Base-by-base conservation (phyloP, 2,329 filamentous ascomycete species). In the Penicillium sp. region DNA sequence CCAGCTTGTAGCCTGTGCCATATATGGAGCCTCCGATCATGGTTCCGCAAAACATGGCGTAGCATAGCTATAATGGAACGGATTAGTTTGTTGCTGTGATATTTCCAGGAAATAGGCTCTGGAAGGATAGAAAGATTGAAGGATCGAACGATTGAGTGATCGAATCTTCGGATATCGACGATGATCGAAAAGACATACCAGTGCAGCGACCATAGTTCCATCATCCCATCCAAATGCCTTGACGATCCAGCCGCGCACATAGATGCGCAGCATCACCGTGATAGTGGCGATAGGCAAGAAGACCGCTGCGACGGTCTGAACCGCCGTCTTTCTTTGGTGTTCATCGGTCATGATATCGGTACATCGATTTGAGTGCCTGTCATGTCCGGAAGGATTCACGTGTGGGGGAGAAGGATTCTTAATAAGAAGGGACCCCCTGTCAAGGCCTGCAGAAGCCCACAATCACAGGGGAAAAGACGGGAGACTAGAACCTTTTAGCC, bases 151-250 rank as follows among this genome's bases (percentile, higher is more conserved):
- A 45, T 34, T 14, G 23, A 23, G 23, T 23, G 18, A 29, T 38
- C 23, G n/a, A 23, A 30, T 43, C 29, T 23, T 23, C 23, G 5
- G 23, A 23, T n/a, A n/a, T n/a, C n/a, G n/a, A n/a, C n/a, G n/a
- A n/a, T n/a, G n/a, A n/a, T n/a, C n/a, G n/a, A n/a, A 23, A 23
- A 23, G 23, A 56, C 49, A 16, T 62, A 71, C 67, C 56, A 60
- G 39, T 7, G 68, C 65, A 47, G 65, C 7, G 9, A 72, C 63
- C 69, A 72, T 71, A 2, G 60, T 44, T 0, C 54, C 60, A 53
- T 72, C 70, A 63, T 72, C 70, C 59, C 64, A 64, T 34, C 70
- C 70, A 56, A 72, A 70, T 4, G 57, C 65, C 50, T 67, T 69
- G 14, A 71, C 66, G 5, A 72, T 34, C 38, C 59, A 61, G 35